A percentile compares a stretch with the other conserved stretches of the same genome.
These are phyloP conservation scores for Plantago major DNA, from an alignment of 257 asterid genomes.

Conservation along the genomic window DNA sequence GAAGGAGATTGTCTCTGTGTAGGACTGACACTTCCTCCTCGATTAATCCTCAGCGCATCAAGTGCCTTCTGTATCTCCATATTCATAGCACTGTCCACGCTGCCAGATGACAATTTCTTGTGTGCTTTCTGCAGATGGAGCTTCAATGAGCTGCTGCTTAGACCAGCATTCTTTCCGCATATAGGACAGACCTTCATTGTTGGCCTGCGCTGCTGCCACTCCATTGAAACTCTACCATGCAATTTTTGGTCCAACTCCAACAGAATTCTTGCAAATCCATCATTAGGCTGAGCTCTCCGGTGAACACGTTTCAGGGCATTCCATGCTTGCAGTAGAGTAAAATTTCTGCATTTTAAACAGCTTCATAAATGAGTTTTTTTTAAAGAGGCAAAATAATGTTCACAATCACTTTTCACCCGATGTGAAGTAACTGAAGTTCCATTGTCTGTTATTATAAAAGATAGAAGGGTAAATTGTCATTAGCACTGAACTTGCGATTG, in stretches of 20 bases:
- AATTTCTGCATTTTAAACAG: constrained; percentile 51
- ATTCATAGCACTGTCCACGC: constrained; percentile 96
- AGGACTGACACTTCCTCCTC: constrained; percentile 94
- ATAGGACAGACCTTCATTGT: constrained; percentile 90
- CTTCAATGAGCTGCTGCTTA: constrained; percentile 95
- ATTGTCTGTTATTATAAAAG: too few species aligned
- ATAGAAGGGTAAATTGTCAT: too few species aligned
- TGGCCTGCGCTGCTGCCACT: constrained; percentile 93
- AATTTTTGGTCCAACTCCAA: constrained; percentile 63
- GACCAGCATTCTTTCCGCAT: constrained; percentile 90
- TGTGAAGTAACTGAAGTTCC: too few species aligned
- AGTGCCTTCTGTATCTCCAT: constrained; percentile 93
- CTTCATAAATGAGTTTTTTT: constrained; percentile 8
- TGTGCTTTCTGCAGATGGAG: constrained; percentile 94
- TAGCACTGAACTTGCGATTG: background rate
- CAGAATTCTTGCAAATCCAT: constrained; percentile 89
- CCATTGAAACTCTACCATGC: constrained; percentile 88
- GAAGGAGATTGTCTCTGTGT: constrained; percentile 59
- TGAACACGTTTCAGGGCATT: constrained; percentile 73
- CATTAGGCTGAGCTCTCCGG: constrained; percentile 96
- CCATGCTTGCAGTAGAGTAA: constrained; percentile 77
- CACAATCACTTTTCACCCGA: background rate
- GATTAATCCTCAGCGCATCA: constrained; percentile 77
- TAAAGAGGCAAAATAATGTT: too few species aligned
- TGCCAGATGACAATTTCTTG: constrained; percentile 87